Conservation (phyloP, 139 green algal genomes). For the Volvox reticuliferus region DNA sequence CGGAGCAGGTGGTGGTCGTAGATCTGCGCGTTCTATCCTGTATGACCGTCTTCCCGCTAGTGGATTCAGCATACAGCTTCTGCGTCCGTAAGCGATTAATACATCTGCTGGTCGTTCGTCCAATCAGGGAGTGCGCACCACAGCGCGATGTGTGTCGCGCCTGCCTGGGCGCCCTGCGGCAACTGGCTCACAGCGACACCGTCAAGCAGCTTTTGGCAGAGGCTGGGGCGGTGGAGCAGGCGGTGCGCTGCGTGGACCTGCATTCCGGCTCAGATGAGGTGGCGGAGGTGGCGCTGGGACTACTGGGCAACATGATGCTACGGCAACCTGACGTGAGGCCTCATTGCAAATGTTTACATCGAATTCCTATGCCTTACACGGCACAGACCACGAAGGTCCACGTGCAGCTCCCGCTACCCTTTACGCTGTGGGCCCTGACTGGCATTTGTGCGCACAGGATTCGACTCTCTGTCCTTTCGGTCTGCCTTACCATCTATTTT, state of each 20-base stretch:
- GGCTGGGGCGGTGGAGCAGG: slow-evolving; percentile 57
- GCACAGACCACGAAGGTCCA: too few species aligned
- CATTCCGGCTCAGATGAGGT: slow-evolving; percentile 51
- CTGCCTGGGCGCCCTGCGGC: slow-evolving; percentile 65
- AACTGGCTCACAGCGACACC: slow-evolving; percentile 87
- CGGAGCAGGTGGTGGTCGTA: not conserved
- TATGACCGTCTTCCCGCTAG: not conserved
- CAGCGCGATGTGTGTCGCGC: slow-evolving; percentile 41
- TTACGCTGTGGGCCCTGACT: too few species aligned
- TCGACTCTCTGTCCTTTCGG: too few species aligned
- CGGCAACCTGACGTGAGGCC: slow-evolving; percentile 74
- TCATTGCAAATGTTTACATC: too few species aligned
- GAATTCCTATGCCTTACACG: too few species aligned
- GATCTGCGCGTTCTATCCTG: not conserved
- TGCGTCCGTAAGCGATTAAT: not conserved
- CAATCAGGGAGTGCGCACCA: not conserved
- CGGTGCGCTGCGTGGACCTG: slow-evolving; percentile 49
- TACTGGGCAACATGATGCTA: slow-evolving; percentile 82
- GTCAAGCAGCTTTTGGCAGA: slow-evolving; percentile 80
- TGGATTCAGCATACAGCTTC: not conserved
- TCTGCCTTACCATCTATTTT: too few species aligned
- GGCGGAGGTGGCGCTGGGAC: slow-evolving; percentile 76
- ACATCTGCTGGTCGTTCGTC: not conserved
- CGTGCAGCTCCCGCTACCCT: too few species aligned
- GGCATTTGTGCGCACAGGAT: too few species aligned